Conservation (phyloP, 331 rosid species). For the Erythrophleum ivorense region DNA sequence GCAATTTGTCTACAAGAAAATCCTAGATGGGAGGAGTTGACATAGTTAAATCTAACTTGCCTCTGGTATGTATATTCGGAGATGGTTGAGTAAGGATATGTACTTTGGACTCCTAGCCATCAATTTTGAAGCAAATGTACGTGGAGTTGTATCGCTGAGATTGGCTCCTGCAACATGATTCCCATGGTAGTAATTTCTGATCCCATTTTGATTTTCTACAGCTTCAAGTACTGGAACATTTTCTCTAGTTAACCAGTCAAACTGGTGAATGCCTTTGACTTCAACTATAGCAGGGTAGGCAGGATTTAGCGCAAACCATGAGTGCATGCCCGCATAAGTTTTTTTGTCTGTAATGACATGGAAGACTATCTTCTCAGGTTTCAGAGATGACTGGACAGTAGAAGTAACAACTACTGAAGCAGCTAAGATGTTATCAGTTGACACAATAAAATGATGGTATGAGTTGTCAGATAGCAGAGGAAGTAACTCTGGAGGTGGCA, state of each 20-base stretch:
- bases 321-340: slow-evolving; percentile 97
- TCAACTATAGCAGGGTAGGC: slow-evolving; percentile 86
- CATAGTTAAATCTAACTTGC: slow-evolving; percentile 49
- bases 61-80: slow-evolving; percentile 97
- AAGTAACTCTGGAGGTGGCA: slow-evolving; percentile 94
- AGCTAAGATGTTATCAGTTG: slow-evolving; percentile 96
- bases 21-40: slow-evolving; percentile 23
- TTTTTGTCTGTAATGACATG: slow-evolving; percentile 98
- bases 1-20: not conserved
- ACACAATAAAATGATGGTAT: slow-evolving; percentile 82
- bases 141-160: slow-evolving; percentile 78
- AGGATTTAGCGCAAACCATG: slow-evolving; percentile 97
- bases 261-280: slow-evolving; percentile 95
- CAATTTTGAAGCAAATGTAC: slow-evolving; percentile 81
- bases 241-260: slow-evolving; percentile 98
- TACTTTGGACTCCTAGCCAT: slow-evolving; percentile 98
- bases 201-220: slow-evolving; percentile 88
- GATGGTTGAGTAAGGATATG: slow-evolving; percentile 94
- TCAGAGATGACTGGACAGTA: slow-evolving; percentile 77
- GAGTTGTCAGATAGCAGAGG: slow-evolving; percentile 85
- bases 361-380: slow-evolving; percentile 90
- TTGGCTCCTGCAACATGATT: slow-evolving; percentile 74
- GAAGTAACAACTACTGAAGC: slow-evolving; percentile 98
- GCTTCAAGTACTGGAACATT: slow-evolving; percentile 99
- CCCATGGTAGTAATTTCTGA: slow-evolving; percentile 93